These are phyloP conservation scores for Ichthyophthirius multifiliis DNA, from an alignment of 169 alveolate species.

Conservation along the genomic window DNA sequence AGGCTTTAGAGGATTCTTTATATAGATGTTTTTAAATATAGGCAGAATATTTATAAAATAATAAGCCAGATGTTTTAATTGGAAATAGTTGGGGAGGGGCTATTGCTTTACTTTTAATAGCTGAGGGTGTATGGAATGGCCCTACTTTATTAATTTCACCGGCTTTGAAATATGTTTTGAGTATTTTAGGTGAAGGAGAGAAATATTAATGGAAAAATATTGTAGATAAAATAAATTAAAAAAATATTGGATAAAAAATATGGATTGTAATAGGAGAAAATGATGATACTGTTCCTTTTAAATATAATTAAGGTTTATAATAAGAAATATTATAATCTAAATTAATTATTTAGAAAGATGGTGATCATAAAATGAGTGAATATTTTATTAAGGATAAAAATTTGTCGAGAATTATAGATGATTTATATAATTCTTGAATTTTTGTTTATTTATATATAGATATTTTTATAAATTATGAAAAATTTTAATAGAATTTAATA, in stretches of 20 bases:
- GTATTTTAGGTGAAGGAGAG: not conserved
- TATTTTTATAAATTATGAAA: too few species aligned
- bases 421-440: too few species aligned
- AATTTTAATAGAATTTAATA: too few species aligned
- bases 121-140: conserved; percentile 15
- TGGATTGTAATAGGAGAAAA: not conserved
- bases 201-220: not conserved
- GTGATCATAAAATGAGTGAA: not conserved
- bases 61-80: not conserved
- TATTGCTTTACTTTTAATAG: not conserved
- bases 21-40: not conserved
- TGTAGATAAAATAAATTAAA: not conserved
- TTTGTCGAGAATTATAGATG: too few species aligned
- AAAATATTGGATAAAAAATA: not conserved
- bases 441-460: too few species aligned
- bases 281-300: not conserved
- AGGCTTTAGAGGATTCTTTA: not conserved
- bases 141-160: not conserved
- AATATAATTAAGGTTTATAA: not conserved
- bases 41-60: not conserved
- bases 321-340: not conserved
- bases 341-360: not conserved
- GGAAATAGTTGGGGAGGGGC: conserved; percentile 27
- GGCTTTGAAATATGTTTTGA: not conserved
- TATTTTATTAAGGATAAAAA: not conserved